phyloP scores from a whole-genome alignment of 192 early-diverging fungal species.

The Kappamyces sp. region DNA sequence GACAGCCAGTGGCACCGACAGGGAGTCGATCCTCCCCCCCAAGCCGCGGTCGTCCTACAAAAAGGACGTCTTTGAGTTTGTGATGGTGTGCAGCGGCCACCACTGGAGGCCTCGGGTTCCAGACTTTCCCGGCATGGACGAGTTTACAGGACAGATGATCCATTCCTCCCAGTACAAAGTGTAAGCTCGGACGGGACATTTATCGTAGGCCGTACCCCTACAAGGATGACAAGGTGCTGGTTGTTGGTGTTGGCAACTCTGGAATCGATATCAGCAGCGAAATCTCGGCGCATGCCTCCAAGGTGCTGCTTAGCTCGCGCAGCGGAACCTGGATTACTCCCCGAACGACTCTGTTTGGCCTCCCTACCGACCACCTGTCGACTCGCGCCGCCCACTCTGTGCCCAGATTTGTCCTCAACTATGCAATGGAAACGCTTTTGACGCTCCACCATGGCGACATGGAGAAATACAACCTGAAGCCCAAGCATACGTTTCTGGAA shows the following conservation, averaged over 20 bases:
- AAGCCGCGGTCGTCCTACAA: constrained; percentile 19
- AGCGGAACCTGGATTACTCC: constrained; percentile 45
- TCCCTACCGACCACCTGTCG: constrained; percentile 41
- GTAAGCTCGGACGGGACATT: constrained; percentile 23
- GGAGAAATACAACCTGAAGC: constrained; percentile 35
- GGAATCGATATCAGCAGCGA: constrained; percentile 54
- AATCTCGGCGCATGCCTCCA: constrained; percentile 43
- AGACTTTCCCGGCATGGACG: constrained; percentile 45
- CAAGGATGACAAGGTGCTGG: constrained; percentile 46
- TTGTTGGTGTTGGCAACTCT: constrained; percentile 57
- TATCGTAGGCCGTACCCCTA: constrained; percentile 37
- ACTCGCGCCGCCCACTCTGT: constrained; percentile 26
- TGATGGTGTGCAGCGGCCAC: constrained; percentile 58
- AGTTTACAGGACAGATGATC: constrained; percentile 41
- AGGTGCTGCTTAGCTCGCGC: constrained; percentile 43
- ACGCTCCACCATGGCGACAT: constrained; percentile 27
- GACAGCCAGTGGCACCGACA: neutral
- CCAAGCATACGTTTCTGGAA: constrained; percentile 26
- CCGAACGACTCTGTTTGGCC: constrained; percentile 32
- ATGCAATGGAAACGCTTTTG: constrained; percentile 29
- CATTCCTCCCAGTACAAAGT: constrained; percentile 56
- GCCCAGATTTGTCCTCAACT: constrained; percentile 32
- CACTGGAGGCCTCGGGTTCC: constrained; percentile 50
- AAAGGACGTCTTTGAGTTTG: constrained; percentile 53
- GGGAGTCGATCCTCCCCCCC: neutral